A percentile compares a stretch with the other conserved stretches of the same genome.
Conservation (phyloP, 345 rosid genomes). For the Durio zibethinus region DNA sequence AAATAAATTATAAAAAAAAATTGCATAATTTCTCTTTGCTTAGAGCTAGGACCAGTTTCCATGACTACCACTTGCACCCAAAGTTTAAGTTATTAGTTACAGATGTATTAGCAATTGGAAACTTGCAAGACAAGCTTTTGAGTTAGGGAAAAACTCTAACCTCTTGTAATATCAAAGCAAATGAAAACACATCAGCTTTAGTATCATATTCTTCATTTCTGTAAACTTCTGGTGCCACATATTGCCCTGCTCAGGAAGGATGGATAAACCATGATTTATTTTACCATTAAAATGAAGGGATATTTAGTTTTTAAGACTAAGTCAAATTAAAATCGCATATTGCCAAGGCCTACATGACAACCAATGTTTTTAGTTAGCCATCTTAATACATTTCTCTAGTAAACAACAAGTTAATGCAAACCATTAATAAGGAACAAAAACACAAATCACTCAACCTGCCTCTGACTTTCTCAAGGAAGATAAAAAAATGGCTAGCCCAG, state of each 20-base stretch:
- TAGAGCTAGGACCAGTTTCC: background rate
- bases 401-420: background rate
- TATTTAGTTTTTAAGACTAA: background rate
- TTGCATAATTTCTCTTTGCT: background rate
- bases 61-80: background rate
- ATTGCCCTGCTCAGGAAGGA: slow-evolving; percentile 48
- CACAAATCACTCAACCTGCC: background rate
- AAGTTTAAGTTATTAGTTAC: background rate
- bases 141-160: slow-evolving; percentile 28
- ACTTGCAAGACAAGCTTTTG: background rate
- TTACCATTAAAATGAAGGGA: slow-evolving; percentile 1
- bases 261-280: slow-evolving; percentile 6
- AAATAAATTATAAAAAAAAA: background rate
- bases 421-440: background rate
- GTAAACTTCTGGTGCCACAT: slow-evolving; percentile 81
- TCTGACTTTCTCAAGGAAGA: slow-evolving; percentile 5
- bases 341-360: slow-evolving; percentile 1
- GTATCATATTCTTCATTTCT: slow-evolving; percentile 77
- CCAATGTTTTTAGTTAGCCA: background rate
- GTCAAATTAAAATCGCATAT: background rate
- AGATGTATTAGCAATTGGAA: background rate
- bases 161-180: slow-evolving; percentile 84
- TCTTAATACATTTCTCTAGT: background rate
- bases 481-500: background rate
- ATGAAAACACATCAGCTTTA: slow-evolving; percentile 78